A percentile compares a stretch with the other conserved stretches of the same genome.
These are phyloP conservation scores for Porcisia deanei DNA, from an alignment of 208 protist genomes.

Conservation along the genomic window DNA sequence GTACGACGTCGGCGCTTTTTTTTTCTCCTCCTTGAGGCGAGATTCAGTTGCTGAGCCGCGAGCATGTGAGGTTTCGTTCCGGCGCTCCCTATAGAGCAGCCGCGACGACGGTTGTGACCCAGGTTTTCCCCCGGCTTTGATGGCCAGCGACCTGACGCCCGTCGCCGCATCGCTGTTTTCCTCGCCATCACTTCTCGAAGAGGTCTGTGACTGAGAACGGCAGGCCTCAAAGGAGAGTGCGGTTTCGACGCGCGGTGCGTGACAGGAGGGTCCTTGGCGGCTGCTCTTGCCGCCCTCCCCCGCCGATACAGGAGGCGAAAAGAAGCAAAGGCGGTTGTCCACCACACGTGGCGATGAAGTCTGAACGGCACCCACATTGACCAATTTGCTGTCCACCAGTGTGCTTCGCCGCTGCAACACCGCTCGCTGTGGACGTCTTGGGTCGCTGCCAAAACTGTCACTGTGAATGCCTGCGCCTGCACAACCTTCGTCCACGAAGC, in stretches of 20 bases:
- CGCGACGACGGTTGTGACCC: not conserved
- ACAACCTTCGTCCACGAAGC: not conserved
- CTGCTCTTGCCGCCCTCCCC: not conserved
- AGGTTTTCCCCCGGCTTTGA: not conserved
- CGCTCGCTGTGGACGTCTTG: not conserved
- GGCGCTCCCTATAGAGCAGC: not conserved
- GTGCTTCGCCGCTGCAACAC: slow-evolving; percentile 9
- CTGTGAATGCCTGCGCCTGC: not conserved
- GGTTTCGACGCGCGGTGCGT: not conserved
- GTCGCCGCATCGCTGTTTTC: not conserved
- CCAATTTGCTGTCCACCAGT: not conserved
- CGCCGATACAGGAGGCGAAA: not conserved
- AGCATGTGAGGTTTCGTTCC: not conserved
- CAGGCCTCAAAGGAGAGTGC: not conserved
- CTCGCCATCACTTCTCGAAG: not conserved
- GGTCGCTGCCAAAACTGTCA: not conserved
- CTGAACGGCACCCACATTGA: not conserved
- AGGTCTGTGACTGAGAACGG: not conserved
- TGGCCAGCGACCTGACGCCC: not conserved
- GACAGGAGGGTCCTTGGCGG: not conserved
- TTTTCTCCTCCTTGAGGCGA: not conserved
- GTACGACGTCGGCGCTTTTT: not conserved
- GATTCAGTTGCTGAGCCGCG: not conserved
- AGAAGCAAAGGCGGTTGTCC: slow-evolving; percentile 18
- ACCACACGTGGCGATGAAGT: slow-evolving; percentile 27